Evolutionary conservation across 73 alveolate species (phyloP).

Genomic region (Urostyla sp.): DNA sequence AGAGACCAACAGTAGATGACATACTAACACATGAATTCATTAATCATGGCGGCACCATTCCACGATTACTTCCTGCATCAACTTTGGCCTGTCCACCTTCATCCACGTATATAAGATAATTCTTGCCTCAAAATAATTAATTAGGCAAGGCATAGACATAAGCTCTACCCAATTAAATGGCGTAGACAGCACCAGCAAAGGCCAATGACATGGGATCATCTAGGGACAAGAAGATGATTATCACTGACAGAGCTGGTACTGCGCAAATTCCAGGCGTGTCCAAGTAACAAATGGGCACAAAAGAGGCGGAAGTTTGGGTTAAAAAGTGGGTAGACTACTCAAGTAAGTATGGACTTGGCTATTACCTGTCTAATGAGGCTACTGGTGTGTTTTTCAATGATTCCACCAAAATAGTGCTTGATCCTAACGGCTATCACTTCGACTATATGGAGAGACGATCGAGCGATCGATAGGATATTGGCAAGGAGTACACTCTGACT

Average conservation of each 20-base stretch:
- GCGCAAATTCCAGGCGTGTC: slow-evolving; percentile 1
- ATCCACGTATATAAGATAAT: slow-evolving; percentile 86
- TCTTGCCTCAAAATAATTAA: slow-evolving; percentile 53
- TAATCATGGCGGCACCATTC: slow-evolving; percentile 90
- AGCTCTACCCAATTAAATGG: neutral
- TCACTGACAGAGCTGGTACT: slow-evolving; percentile 32
- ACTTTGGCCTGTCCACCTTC: slow-evolving; percentile 97
- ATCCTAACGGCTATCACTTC: slow-evolving; percentile 87
- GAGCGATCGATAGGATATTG: slow-evolving; percentile 73
- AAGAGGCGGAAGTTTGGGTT: slow-evolving; percentile 87
- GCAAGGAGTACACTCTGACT: slow-evolving; percentile 65
- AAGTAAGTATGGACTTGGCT: slow-evolving; percentile 94
- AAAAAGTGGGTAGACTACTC: slow-evolving; percentile 94
- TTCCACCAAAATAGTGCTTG: slow-evolving; percentile 86
- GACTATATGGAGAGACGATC: slow-evolving; percentile 87
- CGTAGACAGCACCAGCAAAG: slow-evolving; percentile 47
- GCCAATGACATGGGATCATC: slow-evolving; percentile 3
- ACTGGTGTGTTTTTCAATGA: slow-evolving; percentile 95
- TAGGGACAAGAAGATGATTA: slow-evolving; percentile 1
- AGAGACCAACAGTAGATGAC: slow-evolving; percentile 96
- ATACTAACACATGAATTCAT: slow-evolving; percentile 91
- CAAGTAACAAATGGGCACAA: neutral
- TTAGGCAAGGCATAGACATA: neutral
- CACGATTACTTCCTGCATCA: slow-evolving; percentile 92
- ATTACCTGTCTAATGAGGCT: slow-evolving; percentile 85